A percentile compares a stretch with the other conserved stretches of the same genome.
phyloP scores from a whole-genome alignment of 805 yeast genomes.

The Wickerhamomyces bisporus region DNA sequence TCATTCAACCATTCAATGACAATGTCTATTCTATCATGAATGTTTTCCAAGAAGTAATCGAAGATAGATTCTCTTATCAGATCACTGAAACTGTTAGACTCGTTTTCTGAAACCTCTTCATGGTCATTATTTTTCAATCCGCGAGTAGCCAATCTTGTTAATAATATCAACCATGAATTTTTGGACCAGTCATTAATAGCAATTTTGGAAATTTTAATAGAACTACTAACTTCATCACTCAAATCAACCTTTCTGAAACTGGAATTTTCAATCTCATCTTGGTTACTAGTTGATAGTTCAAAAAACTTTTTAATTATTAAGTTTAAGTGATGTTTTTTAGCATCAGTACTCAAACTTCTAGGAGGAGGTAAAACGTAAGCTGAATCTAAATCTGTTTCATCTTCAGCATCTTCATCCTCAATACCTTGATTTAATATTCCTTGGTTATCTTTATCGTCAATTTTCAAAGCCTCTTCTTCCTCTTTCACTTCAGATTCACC shows the following conservation, averaged over 20 bases:
- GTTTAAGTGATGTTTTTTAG: constrained; percentile 52
- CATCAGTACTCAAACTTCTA: constrained; percentile 41
- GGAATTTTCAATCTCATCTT: constrained; percentile 12
- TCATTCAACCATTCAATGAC: constrained; percentile 92
- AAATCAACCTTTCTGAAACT: constrained; percentile 18
- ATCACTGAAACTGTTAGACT: constrained; percentile 38
- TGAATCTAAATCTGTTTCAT: constrained; percentile 35
- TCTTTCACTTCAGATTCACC: constrained; percentile 27
- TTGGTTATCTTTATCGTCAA: constrained; percentile 23
- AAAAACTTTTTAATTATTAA: constrained; percentile 57
- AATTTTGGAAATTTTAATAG: constrained; percentile 23
- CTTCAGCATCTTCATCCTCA: constrained; percentile 19
- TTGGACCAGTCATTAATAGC: constrained; percentile 50
- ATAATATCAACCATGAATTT: constrained; percentile 69
- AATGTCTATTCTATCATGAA: constrained; percentile 65
- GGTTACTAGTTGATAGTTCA: constrained; percentile 35
- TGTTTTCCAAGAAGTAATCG: constrained; percentile 66
- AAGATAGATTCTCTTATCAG: constrained; percentile 66
- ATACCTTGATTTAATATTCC: constrained; percentile 6
- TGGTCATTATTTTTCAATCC: constrained; percentile 44
- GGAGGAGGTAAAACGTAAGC: constrained; percentile 57
- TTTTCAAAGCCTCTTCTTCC: constrained; percentile 20
- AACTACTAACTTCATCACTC: constrained; percentile 15
- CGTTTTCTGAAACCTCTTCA: constrained; percentile 21
- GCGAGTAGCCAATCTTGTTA: constrained; percentile 76